Conservation (phyloP, 257 asterid genomes). For the Solanum rostratum region DNA sequence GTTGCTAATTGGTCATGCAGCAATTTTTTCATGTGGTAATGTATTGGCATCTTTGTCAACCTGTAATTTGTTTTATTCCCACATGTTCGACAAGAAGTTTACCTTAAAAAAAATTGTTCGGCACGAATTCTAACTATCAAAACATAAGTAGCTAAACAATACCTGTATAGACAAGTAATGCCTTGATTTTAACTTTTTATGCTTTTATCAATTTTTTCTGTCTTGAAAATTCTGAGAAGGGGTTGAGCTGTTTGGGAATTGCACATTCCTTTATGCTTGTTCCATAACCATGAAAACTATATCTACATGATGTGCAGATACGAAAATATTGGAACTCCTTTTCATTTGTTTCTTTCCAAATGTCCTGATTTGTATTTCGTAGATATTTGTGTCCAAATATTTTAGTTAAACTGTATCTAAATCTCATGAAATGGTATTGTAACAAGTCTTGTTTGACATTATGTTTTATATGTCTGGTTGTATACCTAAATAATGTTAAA, state of each 20-base stretch:
- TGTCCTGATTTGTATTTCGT: background rate
- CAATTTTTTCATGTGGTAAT: background rate
- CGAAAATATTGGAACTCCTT: background rate
- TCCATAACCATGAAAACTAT: background rate
- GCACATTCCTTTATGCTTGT: background rate
- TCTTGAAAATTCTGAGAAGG: background rate
- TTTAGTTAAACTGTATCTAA: background rate
- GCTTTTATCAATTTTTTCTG: background rate
- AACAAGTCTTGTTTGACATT: background rate
- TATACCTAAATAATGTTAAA: background rate
- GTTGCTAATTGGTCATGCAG: background rate
- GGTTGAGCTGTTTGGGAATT: background rate
- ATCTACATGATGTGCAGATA: background rate
- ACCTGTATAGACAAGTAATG: background rate
- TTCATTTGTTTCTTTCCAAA: background rate
- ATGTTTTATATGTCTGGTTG: background rate
- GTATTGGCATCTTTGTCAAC: background rate
- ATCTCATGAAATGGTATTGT: background rate
- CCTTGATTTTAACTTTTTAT: background rate
- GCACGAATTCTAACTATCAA: background rate
- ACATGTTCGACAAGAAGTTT: background rate
- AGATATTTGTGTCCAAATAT: background rate
- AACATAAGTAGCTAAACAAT: background rate
- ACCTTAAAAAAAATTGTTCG: background rate
- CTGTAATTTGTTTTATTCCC: background rate